Base-by-base conservation (phyloP, 371 early-diverging fungal species). In the Mucor racemosus region DNA sequence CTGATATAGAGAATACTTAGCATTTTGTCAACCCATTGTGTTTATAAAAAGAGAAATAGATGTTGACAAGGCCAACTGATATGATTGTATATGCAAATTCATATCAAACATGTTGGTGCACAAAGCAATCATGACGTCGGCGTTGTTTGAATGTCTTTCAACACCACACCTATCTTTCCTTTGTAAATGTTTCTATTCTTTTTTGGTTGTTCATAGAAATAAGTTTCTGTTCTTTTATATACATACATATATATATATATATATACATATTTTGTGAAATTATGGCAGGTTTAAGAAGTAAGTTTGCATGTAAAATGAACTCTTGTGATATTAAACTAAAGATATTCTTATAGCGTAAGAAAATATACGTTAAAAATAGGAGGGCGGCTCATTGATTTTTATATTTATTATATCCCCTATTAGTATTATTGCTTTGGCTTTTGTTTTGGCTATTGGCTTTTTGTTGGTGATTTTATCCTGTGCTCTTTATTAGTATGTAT, bases 401-500 rank as follows among this genome's bases (percentile, higher is more conserved):
- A 26, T 26, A 26, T 26, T 26, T 26, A 26, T 8, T 36, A 48
- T 21, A 26, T 44, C 19, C 26, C 19, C 8, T 21, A 42, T 40
- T 58, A 70, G 89, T 53, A 94, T 95, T 64, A 94, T 94, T 69
- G 89, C 86, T 42, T 82, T 95, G 67, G 92, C 95, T 33, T 92
- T 95, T 80, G 90, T 91, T 59, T 82, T 97, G 40, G 95, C 96
- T 38, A 81, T 88, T 60, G 97, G 97, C 42, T 94, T 96, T 68
- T 82, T 97, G 59, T 84, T 94, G 31, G 94, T 94, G 58, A 95
- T 96, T 73, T 85, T 97, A 65, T 95, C 96, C 4, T 97, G 96
- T 72, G 97, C 97, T 19, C 86, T 96, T 44, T 95, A 91, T 76
- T 88, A 83, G 88, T 90, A 86, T 76, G 85, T 61, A 19, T 21